phyloP scores from a whole-genome alignment of 2,329 filamentous ascomycete species.

The Ustulina deusta region DNA sequence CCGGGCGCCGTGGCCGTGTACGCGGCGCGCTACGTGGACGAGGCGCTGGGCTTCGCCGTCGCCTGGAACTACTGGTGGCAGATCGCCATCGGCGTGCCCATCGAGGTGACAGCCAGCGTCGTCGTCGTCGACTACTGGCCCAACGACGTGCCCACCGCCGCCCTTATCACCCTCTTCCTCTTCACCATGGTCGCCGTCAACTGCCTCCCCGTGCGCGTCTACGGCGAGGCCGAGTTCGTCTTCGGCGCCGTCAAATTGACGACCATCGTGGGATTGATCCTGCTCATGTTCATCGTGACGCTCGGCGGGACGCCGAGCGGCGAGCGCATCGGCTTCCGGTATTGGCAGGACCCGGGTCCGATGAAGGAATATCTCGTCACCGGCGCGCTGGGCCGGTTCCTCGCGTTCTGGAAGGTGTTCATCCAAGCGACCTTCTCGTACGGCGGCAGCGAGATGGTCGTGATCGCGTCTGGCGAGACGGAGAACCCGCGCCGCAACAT shows the following conservation, averaged over 20 bases:
- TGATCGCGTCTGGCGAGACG: slow-evolving; percentile 66
- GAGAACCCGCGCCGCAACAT: slow-evolving; percentile 71
- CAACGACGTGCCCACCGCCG: slow-evolving; percentile 44
- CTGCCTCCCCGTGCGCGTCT: slow-evolving; percentile 57
- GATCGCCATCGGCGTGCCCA: slow-evolving; percentile 62
- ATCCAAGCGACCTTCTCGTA: slow-evolving; percentile 63
- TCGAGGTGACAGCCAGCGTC: slow-evolving; percentile 61
- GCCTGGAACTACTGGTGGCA: slow-evolving; percentile 66
- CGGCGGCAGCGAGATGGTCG: slow-evolving; percentile 59
- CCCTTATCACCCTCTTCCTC: slow-evolving; percentile 55
- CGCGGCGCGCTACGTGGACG: slow-evolving; percentile 61
- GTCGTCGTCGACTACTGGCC: slow-evolving; percentile 62
- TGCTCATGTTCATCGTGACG: slow-evolving; percentile 63
- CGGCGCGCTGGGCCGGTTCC: slow-evolving; percentile 56
- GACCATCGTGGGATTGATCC: slow-evolving; percentile 62
- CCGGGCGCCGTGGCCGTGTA: slow-evolving; percentile 65
- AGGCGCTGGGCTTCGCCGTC: slow-evolving; percentile 61
- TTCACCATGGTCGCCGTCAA: slow-evolving; percentile 55
- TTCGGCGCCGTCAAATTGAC: slow-evolving; percentile 64
- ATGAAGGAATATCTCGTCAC: slow-evolving; percentile 57
- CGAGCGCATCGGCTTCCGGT: slow-evolving; percentile 60
- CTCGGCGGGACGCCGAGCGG: slow-evolving; percentile 59
- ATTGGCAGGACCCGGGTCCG: slow-evolving; percentile 58
- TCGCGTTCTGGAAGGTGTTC: slow-evolving; percentile 60
- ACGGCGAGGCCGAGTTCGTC: slow-evolving; percentile 66